These are phyloP conservation scores for Zygosaccharomyces pseudobailii DNA, from an alignment of 1,139 yeast species.

Conservation along the genomic window DNA sequence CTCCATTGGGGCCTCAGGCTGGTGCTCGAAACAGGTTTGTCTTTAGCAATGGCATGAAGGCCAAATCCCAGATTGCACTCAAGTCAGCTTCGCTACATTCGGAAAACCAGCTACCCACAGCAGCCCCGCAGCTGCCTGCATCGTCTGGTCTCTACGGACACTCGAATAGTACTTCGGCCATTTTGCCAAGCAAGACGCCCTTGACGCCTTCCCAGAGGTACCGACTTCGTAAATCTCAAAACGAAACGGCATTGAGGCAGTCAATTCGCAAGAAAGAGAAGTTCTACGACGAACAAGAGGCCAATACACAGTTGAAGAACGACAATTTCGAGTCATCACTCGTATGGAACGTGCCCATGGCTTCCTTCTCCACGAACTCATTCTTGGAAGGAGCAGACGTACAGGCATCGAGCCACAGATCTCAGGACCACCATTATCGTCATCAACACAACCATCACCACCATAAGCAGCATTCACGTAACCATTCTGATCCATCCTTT, in stretches of 20 bases:
- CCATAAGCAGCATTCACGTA: background rate
- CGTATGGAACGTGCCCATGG: conserved; percentile 47
- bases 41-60: conserved; percentile 14
- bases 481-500: background rate
- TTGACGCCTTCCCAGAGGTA: conserved; percentile 40
- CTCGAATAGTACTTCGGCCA: conserved; percentile 29
- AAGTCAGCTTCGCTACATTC: conserved; percentile 1
- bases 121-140: conserved; percentile 6
- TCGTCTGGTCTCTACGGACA: conserved; percentile 11
- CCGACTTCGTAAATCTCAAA: conserved; percentile 37
- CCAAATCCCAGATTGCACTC: conserved; percentile 18
- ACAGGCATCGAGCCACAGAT: conserved; percentile 8
- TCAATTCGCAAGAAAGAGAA: conserved; percentile 38
- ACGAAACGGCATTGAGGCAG: conserved; percentile 33
- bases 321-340: conserved; percentile 36
- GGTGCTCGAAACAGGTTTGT: conserved; percentile 13
- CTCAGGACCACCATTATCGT: conserved; percentile 18
- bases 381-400: conserved; percentile 27
- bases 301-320: conserved; percentile 20
- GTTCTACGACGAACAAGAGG: conserved; percentile 40
- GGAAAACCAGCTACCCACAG: background rate
- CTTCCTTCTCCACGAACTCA: conserved; percentile 38
- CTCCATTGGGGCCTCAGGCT: background rate
- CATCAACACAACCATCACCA: conserved; percentile 1
- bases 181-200: conserved; percentile 17